phyloP scores from a whole-genome alignment of 805 yeast species.

The Suhomyces sp. region DNA sequence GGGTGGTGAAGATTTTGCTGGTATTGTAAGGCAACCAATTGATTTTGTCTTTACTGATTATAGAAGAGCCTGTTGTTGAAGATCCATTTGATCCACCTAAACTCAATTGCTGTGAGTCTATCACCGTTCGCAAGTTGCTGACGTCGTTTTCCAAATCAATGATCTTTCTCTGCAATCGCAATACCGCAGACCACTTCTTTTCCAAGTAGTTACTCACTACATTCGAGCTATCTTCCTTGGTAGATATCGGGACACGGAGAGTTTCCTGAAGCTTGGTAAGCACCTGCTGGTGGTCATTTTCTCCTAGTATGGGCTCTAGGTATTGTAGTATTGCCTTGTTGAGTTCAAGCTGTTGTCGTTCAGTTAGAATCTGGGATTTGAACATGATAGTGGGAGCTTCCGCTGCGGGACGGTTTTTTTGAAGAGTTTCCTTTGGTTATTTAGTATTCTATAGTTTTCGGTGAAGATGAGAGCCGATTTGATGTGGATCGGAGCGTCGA shows the following conservation, averaged over 20 bases:
- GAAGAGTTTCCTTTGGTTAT: no score
- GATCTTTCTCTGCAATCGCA: slow-evolving; percentile 72
- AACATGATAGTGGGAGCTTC: background rate
- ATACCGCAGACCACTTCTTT: slow-evolving; percentile 85
- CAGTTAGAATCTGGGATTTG: slow-evolving; percentile 22
- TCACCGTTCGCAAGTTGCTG: slow-evolving; percentile 46
- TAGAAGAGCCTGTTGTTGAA: slow-evolving; percentile 7
- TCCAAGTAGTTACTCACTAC: slow-evolving; percentile 50
- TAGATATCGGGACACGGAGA: slow-evolving; percentile 8
- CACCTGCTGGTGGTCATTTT: slow-evolving; percentile 16
- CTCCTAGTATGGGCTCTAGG: slow-evolving; percentile 35
- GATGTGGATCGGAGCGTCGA: no score
- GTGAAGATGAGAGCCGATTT: no score
- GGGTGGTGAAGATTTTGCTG: slow-evolving; percentile 50
- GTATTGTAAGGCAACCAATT: slow-evolving; percentile 64
- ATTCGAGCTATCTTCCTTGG: slow-evolving; percentile 14
- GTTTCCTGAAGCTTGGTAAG: slow-evolving; percentile 11
- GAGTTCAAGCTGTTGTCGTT: slow-evolving; percentile 34
- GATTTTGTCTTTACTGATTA: slow-evolving; percentile 27
- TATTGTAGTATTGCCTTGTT: slow-evolving; percentile 43
- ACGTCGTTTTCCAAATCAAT: slow-evolving; percentile 67
- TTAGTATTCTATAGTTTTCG: no score
- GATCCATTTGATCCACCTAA: background rate
- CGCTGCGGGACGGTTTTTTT: no score
- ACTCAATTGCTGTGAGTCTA: slow-evolving; percentile 21